These are phyloP conservation scores for Centaurea solstitialis DNA, from an alignment of 129 eudicot species.

Conservation along the genomic window DNA sequence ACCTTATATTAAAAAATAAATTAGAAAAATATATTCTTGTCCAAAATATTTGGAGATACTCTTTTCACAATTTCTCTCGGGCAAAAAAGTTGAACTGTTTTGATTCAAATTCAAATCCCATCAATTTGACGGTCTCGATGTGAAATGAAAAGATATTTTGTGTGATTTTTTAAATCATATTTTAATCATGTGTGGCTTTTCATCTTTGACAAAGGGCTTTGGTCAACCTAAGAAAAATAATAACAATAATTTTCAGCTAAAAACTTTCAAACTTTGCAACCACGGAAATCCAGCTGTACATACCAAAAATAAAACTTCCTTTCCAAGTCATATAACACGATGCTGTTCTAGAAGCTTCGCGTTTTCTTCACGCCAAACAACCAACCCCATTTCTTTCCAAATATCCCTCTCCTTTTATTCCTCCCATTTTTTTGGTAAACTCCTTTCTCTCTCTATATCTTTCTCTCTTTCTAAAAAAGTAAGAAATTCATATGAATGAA, in stretches of 20 bases:
- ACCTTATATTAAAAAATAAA: too few relatives aligned
- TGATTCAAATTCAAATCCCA: too few relatives aligned
- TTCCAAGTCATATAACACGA: constrained; percentile 5
- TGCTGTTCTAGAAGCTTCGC: constrained; percentile 1
- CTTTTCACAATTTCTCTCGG: too few relatives aligned
- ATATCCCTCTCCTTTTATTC: not conserved
- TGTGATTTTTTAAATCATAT: too few relatives aligned
- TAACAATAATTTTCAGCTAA: not conserved
- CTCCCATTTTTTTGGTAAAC: constrained; percentile 5
- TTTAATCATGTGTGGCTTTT: not conserved
- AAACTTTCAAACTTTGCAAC: constrained; percentile 4
- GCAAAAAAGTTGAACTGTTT: too few relatives aligned
- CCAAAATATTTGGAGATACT: too few relatives aligned
- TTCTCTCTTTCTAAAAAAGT: constrained; percentile 6
- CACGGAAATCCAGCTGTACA: constrained; percentile 1
- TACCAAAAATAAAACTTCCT: not conserved
- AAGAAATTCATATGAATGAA: not conserved
- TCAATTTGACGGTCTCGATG: too few relatives aligned
- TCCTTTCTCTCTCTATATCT: not conserved
- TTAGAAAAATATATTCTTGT: too few relatives aligned
- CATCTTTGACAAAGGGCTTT: not conserved
- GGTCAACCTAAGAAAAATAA: not conserved
- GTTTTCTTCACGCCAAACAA: constrained; percentile 6
- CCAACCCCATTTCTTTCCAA: not conserved
- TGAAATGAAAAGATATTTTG: too few relatives aligned